Percentiles rank a stretch among this genome's conserved stretches.
These are phyloP conservation scores for Leccinum griseonigrum DNA, from an alignment of 1,284 basidiomycete species.

Conservation along the genomic window DNA sequence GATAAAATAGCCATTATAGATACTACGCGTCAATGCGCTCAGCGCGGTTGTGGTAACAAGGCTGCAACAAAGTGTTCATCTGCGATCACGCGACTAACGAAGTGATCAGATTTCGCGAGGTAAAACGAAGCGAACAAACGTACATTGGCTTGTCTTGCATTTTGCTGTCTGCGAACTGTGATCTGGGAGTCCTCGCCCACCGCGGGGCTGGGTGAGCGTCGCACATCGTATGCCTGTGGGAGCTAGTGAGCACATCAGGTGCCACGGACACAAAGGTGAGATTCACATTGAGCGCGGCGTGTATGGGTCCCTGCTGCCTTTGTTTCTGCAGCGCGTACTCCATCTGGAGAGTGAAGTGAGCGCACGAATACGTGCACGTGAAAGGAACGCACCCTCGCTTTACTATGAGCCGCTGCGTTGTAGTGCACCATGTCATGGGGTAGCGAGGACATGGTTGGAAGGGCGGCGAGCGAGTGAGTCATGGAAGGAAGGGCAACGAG, in stretches of 20 bases:
- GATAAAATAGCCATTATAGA: conserved; percentile 20
- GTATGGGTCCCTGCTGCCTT: conserved; percentile 27
- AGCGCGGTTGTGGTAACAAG: conserved; percentile 19
- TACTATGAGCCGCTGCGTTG: conserved; percentile 29
- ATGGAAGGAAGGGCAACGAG: conserved; percentile 32
- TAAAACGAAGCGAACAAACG: conserved; percentile 3
- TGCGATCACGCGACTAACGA: conserved; percentile 30
- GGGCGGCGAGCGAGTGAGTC: conserved; percentile 32
- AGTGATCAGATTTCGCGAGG: conserved; percentile 12
- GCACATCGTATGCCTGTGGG: conserved; percentile 29
- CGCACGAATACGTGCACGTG: neutral
- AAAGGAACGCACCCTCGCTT: conserved; percentile 23
- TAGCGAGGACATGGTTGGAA: conserved; percentile 32
- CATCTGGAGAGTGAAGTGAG: conserved; percentile 26
- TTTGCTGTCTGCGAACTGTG: conserved; percentile 32
- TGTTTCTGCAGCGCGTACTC: conserved; percentile 32
- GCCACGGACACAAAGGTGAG: conserved; percentile 2
- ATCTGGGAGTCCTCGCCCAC: conserved; percentile 30
- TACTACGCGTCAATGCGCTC: conserved; percentile 22
- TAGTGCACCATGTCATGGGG: conserved; percentile 33
- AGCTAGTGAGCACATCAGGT: conserved; percentile 8
- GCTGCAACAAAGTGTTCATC: conserved; percentile 20
- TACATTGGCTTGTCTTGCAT: conserved; percentile 22
- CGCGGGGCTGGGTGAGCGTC: conserved; percentile 33
- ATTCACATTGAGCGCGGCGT: conserved; percentile 28